These are phyloP conservation scores for Penicillium cataractarum DNA, from an alignment of 495 filamentous ascomycete genomes.

Conservation along the genomic window DNA sequence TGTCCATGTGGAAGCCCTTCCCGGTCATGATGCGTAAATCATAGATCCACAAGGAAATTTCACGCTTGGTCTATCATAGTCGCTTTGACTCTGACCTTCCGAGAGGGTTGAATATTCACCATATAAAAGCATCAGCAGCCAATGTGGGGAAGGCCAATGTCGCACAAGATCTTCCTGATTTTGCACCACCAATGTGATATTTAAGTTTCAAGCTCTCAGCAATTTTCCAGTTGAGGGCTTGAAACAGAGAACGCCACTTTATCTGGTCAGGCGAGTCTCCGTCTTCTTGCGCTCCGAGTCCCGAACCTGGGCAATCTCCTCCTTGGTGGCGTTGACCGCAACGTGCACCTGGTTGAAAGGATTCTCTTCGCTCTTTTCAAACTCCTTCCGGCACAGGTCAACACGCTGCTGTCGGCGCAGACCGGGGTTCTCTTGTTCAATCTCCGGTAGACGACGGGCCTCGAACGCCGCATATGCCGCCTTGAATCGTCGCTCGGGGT, in stretches of 20 bases:
- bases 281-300: constrained; percentile 72
- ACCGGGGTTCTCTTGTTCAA: constrained; percentile 78
- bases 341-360: constrained; percentile 85
- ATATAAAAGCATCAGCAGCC: too few relatives aligned
- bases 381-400: constrained; percentile 82
- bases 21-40: background rate
- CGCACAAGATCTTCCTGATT: background rate
- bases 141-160: too few relatives aligned
- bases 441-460: constrained; percentile 79
- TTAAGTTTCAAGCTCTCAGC: background rate
- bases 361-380: constrained; percentile 89
- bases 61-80: background rate
- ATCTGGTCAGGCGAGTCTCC: constrained; percentile 65
- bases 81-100: too few relatives aligned
- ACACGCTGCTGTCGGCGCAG: constrained; percentile 79
- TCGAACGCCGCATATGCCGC: constrained; percentile 88
- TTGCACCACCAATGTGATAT: background rate
- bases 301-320: constrained; percentile 71
- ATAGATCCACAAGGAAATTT: constrained; percentile 2
- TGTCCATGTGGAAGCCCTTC: background rate
- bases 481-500: constrained; percentile 83
- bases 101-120: too few relatives aligned
- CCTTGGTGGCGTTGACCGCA: constrained; percentile 72
- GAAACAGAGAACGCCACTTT: constrained; percentile 14
- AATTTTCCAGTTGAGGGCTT: background rate